phyloP scores from a whole-genome alignment of 2,329 filamentous ascomycete genomes.

The Fonsecaea monophora region DNA sequence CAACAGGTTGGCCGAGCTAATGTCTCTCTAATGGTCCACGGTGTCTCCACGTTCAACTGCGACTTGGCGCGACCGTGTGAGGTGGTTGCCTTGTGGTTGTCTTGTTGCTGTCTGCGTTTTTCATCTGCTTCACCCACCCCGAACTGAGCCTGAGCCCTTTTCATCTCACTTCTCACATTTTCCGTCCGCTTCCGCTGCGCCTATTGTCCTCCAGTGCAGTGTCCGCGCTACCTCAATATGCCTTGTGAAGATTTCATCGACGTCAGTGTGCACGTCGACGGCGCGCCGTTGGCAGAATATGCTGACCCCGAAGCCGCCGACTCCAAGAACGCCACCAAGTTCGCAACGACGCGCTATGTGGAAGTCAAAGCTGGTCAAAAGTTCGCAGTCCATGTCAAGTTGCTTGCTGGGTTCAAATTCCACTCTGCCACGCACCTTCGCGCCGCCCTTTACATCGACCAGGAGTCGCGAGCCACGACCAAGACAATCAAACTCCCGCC shows the following conservation, averaged over 20 bases:
- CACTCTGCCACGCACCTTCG: neutral
- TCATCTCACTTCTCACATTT: neutral
- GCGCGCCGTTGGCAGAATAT: conserved; percentile 25
- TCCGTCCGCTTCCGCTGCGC: neutral
- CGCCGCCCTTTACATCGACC: conserved; percentile 1
- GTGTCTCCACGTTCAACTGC: neutral
- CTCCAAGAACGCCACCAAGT: neutral
- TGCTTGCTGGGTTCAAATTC: conserved; percentile 24
- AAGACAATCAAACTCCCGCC: neutral
- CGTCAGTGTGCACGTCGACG: conserved; percentile 20
- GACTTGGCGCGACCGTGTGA: neutral
- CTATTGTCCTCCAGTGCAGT: neutral
- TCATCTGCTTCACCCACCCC: neutral
- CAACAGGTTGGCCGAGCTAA: neutral
- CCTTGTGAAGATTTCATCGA: conserved; percentile 22
- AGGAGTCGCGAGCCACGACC: neutral
- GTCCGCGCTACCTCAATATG: conserved; percentile 7
- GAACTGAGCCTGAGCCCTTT: neutral
- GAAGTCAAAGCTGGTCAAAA: conserved; percentile 24
- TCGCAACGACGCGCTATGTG: conserved; percentile 8
- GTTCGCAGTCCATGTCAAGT: conserved; percentile 9
- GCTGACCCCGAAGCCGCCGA: conserved; percentile 8
- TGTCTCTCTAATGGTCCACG: neutral
- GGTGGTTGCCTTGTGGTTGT: too few relatives aligned
- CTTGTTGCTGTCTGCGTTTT: neutral